Conservation (phyloP, 73 alveolate genomes). For the Tetrahymena elliotti region DNA sequence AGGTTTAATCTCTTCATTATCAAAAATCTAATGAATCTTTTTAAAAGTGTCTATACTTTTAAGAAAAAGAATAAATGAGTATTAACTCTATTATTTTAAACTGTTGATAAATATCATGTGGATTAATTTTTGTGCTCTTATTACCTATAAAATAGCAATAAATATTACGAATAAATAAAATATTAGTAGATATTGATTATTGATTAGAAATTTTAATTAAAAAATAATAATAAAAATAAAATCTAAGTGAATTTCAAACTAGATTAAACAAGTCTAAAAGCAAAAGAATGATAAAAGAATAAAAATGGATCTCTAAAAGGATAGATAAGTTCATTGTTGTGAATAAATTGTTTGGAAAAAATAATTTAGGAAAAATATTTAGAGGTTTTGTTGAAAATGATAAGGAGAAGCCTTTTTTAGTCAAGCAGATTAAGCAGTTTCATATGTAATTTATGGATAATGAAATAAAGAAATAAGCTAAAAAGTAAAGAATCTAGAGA, state of each 20-base stretch:
- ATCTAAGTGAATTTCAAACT: not conserved
- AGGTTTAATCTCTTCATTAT: no score
- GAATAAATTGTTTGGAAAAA: slow-evolving; percentile 20
- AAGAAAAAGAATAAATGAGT: no score
- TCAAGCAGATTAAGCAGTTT: slow-evolving; percentile 14
- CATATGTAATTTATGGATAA: no score
- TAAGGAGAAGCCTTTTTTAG: slow-evolving; percentile 11
- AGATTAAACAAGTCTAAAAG: not conserved
- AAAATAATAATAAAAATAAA: not conserved
- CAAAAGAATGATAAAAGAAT: not conserved
- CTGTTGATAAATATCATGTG: no score
- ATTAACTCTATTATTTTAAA: no score
- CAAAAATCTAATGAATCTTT: no score
- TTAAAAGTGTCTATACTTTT: no score
- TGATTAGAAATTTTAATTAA: not conserved
- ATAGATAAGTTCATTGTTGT: slow-evolving; percentile 31
- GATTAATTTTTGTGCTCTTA: no score
- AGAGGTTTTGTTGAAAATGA: slow-evolving; percentile 34
- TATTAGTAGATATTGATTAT: no score
- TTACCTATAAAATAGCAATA: no score
- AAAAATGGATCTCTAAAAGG: slow-evolving; percentile 25
- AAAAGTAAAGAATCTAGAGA: slow-evolving; percentile 7
- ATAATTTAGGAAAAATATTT: slow-evolving; percentile 31
- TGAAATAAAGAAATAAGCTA: slow-evolving; percentile 35
- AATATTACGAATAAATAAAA: no score